Base-by-base conservation (phyloP, 805 yeast genomes). In the Clavispora phyllophila region DNA sequence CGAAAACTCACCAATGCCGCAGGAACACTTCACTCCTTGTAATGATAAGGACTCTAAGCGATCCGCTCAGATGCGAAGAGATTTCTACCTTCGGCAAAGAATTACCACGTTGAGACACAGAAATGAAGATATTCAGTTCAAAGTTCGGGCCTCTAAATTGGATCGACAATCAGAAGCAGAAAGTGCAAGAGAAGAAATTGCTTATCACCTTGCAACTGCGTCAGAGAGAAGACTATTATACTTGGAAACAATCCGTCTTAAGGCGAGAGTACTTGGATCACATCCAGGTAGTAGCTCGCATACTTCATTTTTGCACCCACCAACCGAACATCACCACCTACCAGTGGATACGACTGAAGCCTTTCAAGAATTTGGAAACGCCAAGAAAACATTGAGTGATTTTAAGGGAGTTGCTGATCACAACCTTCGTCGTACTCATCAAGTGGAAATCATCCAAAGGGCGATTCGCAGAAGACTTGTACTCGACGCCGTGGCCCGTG, bases 91-190 rank as follows among this genome's bases (percentile, higher is more conserved):
- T 13, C 37, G 28, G 4, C 37, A 32, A 24, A 8, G 29, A 9
- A 32, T 28, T n/a, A 31, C 19, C 13, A 14, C 34, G 4, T 23
- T 39, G 29, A 27, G 37, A 12, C 37, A 23, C 13, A 32, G 22
- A 32, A 39, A 33, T 33, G 33, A 29, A 22, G 35, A 26, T n/a
- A 31, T 31, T 10, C 33, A 29, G 36, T 18, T n/a, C 13, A 39
- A 39, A 25, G 42, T 32, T 6, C 32, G 20, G 9, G 26, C 18
- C 2, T 23, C 23, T 3, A 10, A 28, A 12, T 8, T 7, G 23
- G 22, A 24, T 12, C 32, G 19, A 22, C 17, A 39, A 19, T 10
- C 26, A 9, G 13, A 33, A 19, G 27, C 26, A 5, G 13, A 15
- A n/a, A 10, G 18, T 10, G 33, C 37, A 19, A 15, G 17, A 7